A percentile compares a stretch with the other conserved stretches of the same genome.
Evolutionary conservation across 2,329 filamentous ascomycete species (phyloP).

Genomic region (Diaporthe australafricana): DNA sequence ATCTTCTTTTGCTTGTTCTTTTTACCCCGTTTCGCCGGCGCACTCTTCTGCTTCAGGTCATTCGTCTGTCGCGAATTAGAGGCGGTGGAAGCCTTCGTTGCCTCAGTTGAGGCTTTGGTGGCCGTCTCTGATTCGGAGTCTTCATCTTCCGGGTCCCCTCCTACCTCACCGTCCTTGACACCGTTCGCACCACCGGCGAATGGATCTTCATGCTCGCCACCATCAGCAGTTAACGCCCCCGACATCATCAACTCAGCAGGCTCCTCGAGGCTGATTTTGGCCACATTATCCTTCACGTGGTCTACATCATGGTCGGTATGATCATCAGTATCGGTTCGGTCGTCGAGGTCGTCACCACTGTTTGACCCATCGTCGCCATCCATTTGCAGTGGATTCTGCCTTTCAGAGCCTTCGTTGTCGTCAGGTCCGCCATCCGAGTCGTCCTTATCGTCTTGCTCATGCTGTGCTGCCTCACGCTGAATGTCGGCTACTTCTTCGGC

Average conservation of each 20-base stretch:
- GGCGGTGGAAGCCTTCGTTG: constrained; percentile 44
- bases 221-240: constrained; percentile 29
- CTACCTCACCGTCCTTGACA: background rate
- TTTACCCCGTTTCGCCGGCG: constrained; percentile 76
- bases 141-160: constrained; percentile 38
- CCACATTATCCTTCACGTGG: constrained; percentile 36
- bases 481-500: constrained; percentile 43
- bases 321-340: constrained; percentile 31
- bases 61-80: constrained; percentile 40
- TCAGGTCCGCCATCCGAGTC: constrained; percentile 41
- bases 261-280: constrained; percentile 35
- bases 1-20: constrained; percentile 87
- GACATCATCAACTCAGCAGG: constrained; percentile 34
- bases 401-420: constrained; percentile 34
- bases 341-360: constrained; percentile 43
- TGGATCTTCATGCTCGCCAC: background rate
- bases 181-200: background rate
- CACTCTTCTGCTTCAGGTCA: constrained; percentile 56
- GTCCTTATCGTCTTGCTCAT: constrained; percentile 48
- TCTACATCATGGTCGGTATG: constrained; percentile 29
- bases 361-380: constrained; percentile 39
- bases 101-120: constrained; percentile 39
- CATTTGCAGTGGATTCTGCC: constrained; percentile 51
- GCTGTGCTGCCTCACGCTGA: constrained; percentile 40
- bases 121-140: constrained; percentile 47